Evolutionary conservation across 2,329 filamentous ascomycete species (phyloP).

Genomic region (Monilinia laxa): DNA sequence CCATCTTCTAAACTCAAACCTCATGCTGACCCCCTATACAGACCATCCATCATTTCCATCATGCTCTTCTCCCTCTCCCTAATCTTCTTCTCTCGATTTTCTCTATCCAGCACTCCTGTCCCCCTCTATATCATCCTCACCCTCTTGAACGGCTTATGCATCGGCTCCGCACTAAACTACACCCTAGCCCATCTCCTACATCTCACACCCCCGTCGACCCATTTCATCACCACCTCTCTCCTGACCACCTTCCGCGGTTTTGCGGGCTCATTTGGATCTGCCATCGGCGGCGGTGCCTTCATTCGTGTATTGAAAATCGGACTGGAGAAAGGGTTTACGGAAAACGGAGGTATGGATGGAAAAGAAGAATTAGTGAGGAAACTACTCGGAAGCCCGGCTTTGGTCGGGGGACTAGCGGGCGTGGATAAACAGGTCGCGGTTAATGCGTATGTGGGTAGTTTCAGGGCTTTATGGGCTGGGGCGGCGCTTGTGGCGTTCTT

Average conservation of each 20-base stretch:
- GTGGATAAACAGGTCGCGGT: constrained; percentile 52
- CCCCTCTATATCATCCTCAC: constrained; percentile 58
- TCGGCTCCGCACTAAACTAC: constrained; percentile 75
- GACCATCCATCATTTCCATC: constrained; percentile 59
- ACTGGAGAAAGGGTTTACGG: constrained; percentile 43
- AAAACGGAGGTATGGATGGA: constrained; percentile 33
- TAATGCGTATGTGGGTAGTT: constrained; percentile 52
- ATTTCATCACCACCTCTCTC: constrained; percentile 74
- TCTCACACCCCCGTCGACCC: constrained; percentile 62
- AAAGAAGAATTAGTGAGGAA: constrained; percentile 50
- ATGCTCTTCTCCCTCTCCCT: constrained; percentile 61
- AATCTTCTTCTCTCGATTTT: constrained; percentile 55
- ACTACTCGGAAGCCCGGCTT: constrained; percentile 57
- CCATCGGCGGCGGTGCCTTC: constrained; percentile 67
- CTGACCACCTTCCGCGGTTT: constrained; percentile 80
- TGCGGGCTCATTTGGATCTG: constrained; percentile 75
- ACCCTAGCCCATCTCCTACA: constrained; percentile 78
- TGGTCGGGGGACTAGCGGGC: constrained; percentile 51
- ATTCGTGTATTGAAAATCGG: constrained; percentile 32
- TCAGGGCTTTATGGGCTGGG: constrained; percentile 53
- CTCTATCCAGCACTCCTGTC: constrained; percentile 52
- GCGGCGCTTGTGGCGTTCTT: constrained; percentile 50
- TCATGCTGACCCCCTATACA: constrained; percentile 29
- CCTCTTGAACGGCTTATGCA: constrained; percentile 69
- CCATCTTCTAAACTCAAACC: background rate